Conservation (phyloP, 139 green algal genomes). For the Coccomyxa sp. region DNA sequence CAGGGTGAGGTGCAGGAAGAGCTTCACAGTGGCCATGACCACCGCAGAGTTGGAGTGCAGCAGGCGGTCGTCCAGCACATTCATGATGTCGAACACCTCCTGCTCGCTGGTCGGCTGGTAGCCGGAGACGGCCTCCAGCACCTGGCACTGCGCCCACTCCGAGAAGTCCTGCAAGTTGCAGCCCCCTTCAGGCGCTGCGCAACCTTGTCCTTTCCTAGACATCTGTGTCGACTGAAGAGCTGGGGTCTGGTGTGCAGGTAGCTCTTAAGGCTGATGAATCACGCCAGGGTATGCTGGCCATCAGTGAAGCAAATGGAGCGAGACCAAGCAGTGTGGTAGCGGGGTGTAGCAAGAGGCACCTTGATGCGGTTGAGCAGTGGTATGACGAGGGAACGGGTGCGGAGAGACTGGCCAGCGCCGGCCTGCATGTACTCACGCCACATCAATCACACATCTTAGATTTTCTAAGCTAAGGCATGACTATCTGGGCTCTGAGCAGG, state of each 20-base stretch:
- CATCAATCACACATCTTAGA: not conserved
- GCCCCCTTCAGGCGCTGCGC: not conserved
- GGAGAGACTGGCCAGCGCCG: slow-evolving; percentile 13
- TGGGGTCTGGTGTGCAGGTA: too few relatives aligned
- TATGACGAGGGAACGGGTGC: slow-evolving; percentile 64
- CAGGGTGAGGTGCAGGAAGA: slow-evolving; percentile 92
- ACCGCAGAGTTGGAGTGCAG: slow-evolving; percentile 84
- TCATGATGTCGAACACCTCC: slow-evolving; percentile 95
- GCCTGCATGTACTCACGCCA: slow-evolving; percentile 12
- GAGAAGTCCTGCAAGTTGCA: slow-evolving; percentile 62
- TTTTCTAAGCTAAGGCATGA: too few relatives aligned
- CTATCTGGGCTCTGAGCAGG: too few relatives aligned
- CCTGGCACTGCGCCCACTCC: slow-evolving; percentile 92
- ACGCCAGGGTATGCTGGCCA: too few relatives aligned
- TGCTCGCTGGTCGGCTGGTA: slow-evolving; percentile 69
- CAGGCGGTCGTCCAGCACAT: slow-evolving; percentile 92
- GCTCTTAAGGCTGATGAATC: too few relatives aligned
- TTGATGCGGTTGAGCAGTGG: slow-evolving; percentile 90
- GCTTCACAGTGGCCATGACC: slow-evolving; percentile 82
- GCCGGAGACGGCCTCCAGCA: slow-evolving; percentile 69
- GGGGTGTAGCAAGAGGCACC: too few relatives aligned
- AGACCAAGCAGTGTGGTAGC: too few relatives aligned
- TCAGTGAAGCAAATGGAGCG: too few relatives aligned
- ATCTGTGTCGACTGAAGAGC: too few relatives aligned
- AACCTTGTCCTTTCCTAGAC: too few relatives aligned